Base-by-base conservation (phyloP, 495 filamentous ascomycete species). In the Penicillium waksmanii region DNA sequence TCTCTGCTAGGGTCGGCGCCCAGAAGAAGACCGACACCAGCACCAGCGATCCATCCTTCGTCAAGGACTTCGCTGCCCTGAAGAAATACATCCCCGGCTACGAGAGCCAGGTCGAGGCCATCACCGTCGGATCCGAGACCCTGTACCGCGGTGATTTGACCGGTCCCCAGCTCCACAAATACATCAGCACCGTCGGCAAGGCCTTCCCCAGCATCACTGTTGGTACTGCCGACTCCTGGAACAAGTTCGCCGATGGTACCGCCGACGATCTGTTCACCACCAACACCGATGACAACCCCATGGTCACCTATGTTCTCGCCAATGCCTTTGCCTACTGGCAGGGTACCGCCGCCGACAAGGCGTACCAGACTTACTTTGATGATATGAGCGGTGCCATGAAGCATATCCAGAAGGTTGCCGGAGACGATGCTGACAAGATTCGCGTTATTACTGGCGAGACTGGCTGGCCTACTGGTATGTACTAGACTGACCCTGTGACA, bases 321-420 rank as follows among this genome's bases (percentile, higher is more conserved):
- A 94, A 94, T 66, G 90, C 87, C n/a, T 94, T 94, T 68, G 85
- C 86, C 34, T 94, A 92, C 82, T 93, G 90, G 90, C 90, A 94
- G 70, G 87, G 83, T 40, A 81, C 85, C 64, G 73, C 76, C 10
- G 81, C 85, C 55, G 72, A 75, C 62, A 85, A 91, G 66, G 86
- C 88, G 34, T 84, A 84, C 34, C 70, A 82, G 53, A 88, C 83
- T 61, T 93, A 91, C 79, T 85, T 91, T 65, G 83, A 90, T 62
- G 90, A 93, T 66, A 85, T 93, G 67, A 76, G 79, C 63, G 85
- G 87, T 72, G 89, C 90, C 12, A 83, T 88, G 66, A 71, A 74
- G n/a, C 87, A 86, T 66, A 84, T 94, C 62, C 85, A 92, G 73
- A 63, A 75, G 60, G 58, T 86, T 55, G 82, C 84, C 51, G 86